A percentile compares a stretch with the other conserved stretches of the same genome.
Conservation (phyloP, 2,329 filamentous ascomycete genomes). For the Talaromyces sp. region DNA sequence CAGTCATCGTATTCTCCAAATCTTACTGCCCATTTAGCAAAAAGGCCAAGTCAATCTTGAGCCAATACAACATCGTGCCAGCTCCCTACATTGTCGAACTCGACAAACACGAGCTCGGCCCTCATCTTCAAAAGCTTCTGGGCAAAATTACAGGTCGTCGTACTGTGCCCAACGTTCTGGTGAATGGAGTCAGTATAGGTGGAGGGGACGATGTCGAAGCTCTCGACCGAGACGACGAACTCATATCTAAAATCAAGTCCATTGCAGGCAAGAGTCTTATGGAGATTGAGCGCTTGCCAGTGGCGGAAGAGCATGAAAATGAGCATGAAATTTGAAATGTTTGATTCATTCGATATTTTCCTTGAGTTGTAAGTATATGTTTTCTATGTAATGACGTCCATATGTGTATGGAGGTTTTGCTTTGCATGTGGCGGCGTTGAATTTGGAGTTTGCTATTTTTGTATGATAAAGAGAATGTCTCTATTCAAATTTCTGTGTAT, state of each 20-base stretch:
- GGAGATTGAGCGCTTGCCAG: slow-evolving; percentile 27
- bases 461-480: not conserved
- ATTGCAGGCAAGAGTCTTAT: slow-evolving; percentile 67
- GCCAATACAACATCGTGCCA: slow-evolving; percentile 79
- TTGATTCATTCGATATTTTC: not conserved
- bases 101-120: slow-evolving; percentile 73
- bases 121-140: slow-evolving; percentile 68
- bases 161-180: slow-evolving; percentile 88
- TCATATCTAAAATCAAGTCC: slow-evolving; percentile 68
- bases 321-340: not conserved
- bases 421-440: slow-evolving; percentile 15
- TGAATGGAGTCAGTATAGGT: slow-evolving; percentile 84
- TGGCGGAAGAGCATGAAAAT: not conserved
- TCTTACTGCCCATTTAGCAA: slow-evolving; percentile 84
- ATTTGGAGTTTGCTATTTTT: not conserved
- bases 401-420: not conserved
- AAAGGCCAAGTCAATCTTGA: slow-evolving; percentile 77
- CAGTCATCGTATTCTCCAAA: slow-evolving; percentile 96
- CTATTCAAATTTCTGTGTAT: not conserved
- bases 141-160: slow-evolving; percentile 69
- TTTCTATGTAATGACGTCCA: slow-evolving; percentile 1
- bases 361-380: not conserved
- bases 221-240: slow-evolving; percentile 63
- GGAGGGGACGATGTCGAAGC: slow-evolving; percentile 81
- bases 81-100: slow-evolving; percentile 86